These are phyloP conservation scores for Suhomyces tanzawaensis DNA, from an alignment of 805 yeast species.

Conservation along the genomic window DNA sequence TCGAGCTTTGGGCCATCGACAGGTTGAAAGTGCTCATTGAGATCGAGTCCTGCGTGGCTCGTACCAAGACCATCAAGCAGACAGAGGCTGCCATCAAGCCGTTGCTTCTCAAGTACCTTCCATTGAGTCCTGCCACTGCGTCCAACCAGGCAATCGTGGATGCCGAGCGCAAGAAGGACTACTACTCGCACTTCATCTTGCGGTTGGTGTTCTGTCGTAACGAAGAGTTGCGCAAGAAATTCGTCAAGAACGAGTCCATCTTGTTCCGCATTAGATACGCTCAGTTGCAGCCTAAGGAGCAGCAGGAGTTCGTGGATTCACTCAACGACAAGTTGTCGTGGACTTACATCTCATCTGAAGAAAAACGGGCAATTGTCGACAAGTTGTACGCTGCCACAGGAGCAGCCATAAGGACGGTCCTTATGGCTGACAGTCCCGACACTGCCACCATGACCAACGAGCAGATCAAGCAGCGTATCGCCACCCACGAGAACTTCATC, in stretches of 20 bases:
- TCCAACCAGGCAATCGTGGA: constrained; percentile 37
- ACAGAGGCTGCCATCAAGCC: constrained; percentile 66
- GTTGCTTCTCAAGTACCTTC: constrained; percentile 59
- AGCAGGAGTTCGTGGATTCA: constrained; percentile 62
- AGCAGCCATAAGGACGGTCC: constrained; percentile 34
- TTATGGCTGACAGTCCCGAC: constrained; percentile 21
- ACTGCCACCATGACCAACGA: constrained; percentile 42
- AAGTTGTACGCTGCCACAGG: constrained; percentile 58
- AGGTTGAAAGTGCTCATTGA: constrained; percentile 79
- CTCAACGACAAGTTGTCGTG: constrained; percentile 61
- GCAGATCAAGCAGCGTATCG: constrained; percentile 49
- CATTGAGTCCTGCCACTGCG: constrained; percentile 46
- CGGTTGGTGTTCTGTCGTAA: constrained; percentile 87
- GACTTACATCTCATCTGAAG: constrained; percentile 63
- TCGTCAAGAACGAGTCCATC: constrained; percentile 70
- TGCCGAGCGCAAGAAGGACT: constrained; percentile 80
- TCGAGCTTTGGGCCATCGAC: constrained; percentile 95
- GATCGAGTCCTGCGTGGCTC: constrained; percentile 69
- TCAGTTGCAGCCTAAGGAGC: constrained; percentile 62
- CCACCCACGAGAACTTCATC: constrained; percentile 60
- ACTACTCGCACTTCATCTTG: constrained; percentile 85
- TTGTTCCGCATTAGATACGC: constrained; percentile 74
- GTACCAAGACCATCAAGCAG: constrained; percentile 64
- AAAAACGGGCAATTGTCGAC: constrained; percentile 48
- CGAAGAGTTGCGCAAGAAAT: constrained; percentile 78